These are phyloP conservation scores for Boechera retrofracta DNA, from an alignment of 345 rosid genomes.

Conservation along the genomic window DNA sequence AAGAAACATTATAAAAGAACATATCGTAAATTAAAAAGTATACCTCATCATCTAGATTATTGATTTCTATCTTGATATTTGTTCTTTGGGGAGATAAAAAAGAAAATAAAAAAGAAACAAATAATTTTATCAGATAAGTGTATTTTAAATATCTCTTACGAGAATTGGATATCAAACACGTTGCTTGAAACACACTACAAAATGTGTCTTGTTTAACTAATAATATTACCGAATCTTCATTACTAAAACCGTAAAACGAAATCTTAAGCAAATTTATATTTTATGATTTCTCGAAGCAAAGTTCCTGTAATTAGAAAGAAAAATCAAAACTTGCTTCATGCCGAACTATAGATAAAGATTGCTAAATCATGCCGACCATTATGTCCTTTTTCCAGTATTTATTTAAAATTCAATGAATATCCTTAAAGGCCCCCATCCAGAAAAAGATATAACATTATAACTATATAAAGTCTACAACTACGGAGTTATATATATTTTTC, in stretches of 20 bases:
- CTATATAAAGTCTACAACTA: constrained; percentile 1
- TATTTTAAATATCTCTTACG: not conserved
- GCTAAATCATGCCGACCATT: constrained; percentile 42
- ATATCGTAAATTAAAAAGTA: not conserved
- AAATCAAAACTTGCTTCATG: constrained; percentile 29
- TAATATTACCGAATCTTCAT: constrained; percentile 19
- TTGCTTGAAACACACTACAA: not conserved
- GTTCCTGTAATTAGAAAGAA: constrained; percentile 41
- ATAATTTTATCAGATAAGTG: too few relatives aligned
- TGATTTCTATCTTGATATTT: not conserved
- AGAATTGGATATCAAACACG: constrained; percentile 16
- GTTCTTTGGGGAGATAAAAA: too few relatives aligned
- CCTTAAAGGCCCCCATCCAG: not conserved
- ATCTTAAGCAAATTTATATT: constrained; percentile 1
- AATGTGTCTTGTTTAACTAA: not conserved
- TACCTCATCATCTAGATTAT: not conserved
- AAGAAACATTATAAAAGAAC: not conserved
- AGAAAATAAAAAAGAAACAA: too few relatives aligned
- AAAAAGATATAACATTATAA: not conserved
- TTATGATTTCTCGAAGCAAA: constrained; percentile 24
- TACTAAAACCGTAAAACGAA: constrained; percentile 10
- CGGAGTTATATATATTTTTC: not conserved
- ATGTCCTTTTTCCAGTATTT: constrained; percentile 17
- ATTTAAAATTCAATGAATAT: constrained; percentile 3
- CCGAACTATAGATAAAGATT: constrained; percentile 20